phyloP scores from a whole-genome alignment of 2,329 filamentous ascomycete species.

The Claviceps sp. region DNA sequence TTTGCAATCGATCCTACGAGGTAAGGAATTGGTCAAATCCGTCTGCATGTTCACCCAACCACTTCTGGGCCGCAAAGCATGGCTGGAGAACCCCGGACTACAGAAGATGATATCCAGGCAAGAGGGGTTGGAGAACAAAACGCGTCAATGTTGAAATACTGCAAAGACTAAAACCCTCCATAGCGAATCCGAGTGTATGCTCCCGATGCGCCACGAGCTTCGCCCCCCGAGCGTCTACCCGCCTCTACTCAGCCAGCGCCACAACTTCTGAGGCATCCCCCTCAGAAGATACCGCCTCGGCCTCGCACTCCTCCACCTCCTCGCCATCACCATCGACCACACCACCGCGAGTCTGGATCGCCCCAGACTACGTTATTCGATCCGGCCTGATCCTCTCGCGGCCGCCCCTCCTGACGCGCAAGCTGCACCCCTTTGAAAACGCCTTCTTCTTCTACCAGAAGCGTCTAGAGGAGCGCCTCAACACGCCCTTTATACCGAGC shows the following conservation, averaged over 20 bases:
- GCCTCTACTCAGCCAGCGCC: slow-evolving; percentile 23
- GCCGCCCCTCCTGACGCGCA: slow-evolving; percentile 72
- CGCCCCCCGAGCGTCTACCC: slow-evolving; percentile 13
- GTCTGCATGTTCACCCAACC: neutral
- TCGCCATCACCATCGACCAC: slow-evolving; percentile 8
- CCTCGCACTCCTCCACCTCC: slow-evolving; percentile 6
- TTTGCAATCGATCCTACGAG: slow-evolving; percentile 33
- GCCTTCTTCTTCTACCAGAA: slow-evolving; percentile 96
- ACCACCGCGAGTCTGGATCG: too few species aligned
- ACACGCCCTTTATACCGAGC: slow-evolving; percentile 73
- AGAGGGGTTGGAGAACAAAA: neutral
- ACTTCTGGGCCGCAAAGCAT: too few species aligned
- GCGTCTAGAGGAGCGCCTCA: slow-evolving; percentile 83
- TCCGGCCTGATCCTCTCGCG: slow-evolving; percentile 75
- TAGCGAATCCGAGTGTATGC: slow-evolving; percentile 21
- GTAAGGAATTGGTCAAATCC: slow-evolving; percentile 20
- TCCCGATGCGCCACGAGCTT: slow-evolving; percentile 23
- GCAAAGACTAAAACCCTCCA: neutral
- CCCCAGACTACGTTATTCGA: slow-evolving; percentile 32
- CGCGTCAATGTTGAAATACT: neutral
- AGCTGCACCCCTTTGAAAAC: slow-evolving; percentile 78
- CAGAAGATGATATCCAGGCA: neutral
- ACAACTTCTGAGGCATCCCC: slow-evolving; percentile 9
- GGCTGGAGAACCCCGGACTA: too few species aligned
- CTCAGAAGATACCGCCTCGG: slow-evolving; percentile 8